phyloP scores from a whole-genome alignment of 2,329 filamentous ascomycete species.

The Alternaria brassicicola region DNA sequence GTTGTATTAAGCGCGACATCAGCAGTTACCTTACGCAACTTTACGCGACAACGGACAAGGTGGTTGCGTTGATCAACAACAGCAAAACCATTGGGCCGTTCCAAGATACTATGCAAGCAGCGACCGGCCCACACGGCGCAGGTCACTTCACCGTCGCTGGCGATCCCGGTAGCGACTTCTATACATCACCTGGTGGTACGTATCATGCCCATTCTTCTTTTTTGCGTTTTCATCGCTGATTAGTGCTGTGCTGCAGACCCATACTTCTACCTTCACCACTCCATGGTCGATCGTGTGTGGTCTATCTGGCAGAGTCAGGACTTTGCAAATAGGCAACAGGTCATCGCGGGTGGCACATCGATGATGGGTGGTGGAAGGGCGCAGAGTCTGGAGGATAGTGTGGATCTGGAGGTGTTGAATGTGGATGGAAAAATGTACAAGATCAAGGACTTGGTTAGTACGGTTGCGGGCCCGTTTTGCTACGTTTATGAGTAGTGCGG shows the following conservation, averaged over 20 bases:
- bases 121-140: constrained; percentile 50
- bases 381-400: constrained; percentile 35
- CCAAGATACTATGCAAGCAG: constrained; percentile 48
- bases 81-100: constrained; percentile 45
- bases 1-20: constrained; percentile 51
- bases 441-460: constrained; percentile 54
- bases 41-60: constrained; percentile 39
- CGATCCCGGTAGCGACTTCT: constrained; percentile 53
- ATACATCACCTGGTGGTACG: constrained; percentile 49
- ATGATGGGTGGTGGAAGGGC: constrained; percentile 44
- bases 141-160: constrained; percentile 56
- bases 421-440: constrained; percentile 43
- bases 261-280: constrained; percentile 57
- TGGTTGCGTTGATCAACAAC: constrained; percentile 33
- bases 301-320: constrained; percentile 59
- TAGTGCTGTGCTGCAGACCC: constrained; percentile 42
- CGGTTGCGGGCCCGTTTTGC: constrained; percentile 55
- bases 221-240: not conserved
- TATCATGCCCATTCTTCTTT: not conserved
- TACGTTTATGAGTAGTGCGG: constrained; percentile 50
- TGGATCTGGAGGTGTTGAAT: constrained; percentile 51
- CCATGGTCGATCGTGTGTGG: constrained; percentile 57
- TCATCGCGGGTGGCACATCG: constrained; percentile 53
- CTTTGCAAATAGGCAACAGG: constrained; percentile 47
- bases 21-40: constrained; percentile 35